These are phyloP conservation scores for Stephania yunnanensis DNA, from an alignment of 164 flowering plant genomes.

Conservation along the genomic window DNA sequence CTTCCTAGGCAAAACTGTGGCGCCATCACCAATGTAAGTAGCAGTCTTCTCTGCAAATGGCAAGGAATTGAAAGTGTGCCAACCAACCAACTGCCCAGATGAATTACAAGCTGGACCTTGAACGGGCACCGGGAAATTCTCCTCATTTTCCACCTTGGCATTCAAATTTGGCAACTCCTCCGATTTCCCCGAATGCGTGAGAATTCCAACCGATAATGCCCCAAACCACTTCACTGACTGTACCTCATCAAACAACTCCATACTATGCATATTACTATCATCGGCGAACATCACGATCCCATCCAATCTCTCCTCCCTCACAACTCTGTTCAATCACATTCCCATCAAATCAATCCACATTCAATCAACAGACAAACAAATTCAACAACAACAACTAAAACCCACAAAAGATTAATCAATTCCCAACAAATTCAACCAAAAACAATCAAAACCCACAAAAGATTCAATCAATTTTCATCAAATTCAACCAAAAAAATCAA, in stretches of 20 bases:
- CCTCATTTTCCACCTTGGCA: conserved; percentile 32
- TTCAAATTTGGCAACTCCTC: conserved; percentile 20
- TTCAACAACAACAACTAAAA: background rate
- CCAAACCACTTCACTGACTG: conserved; percentile 85
- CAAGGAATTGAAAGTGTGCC: conserved; percentile 75
- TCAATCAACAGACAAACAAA: conserved; percentile 8
- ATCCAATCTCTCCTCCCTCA: conserved; percentile 71
- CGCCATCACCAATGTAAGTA: conserved; percentile 59
- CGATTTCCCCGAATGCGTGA: conserved; percentile 47
- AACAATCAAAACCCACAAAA: too few relatives aligned
- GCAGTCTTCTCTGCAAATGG: conserved; percentile 61
- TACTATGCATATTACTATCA: conserved; percentile 90
- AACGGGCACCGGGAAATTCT: conserved; percentile 48
- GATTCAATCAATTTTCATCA: background rate
- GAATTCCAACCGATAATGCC: conserved; percentile 87
- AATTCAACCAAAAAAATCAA: background rate
- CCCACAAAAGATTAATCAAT: background rate
- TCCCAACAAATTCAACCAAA: too few relatives aligned
- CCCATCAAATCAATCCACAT: conserved; percentile 16
- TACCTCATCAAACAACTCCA: conserved; percentile 94
- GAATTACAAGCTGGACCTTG: conserved; percentile 97
- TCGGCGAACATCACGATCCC: conserved; percentile 94
- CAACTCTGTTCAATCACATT: conserved; percentile 43
- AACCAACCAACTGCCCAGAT: conserved; percentile 67
- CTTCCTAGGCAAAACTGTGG: conserved; percentile 70